Base-by-base conservation (phyloP, 106 monocot species). In the Dendrobium huoshanense region DNA sequence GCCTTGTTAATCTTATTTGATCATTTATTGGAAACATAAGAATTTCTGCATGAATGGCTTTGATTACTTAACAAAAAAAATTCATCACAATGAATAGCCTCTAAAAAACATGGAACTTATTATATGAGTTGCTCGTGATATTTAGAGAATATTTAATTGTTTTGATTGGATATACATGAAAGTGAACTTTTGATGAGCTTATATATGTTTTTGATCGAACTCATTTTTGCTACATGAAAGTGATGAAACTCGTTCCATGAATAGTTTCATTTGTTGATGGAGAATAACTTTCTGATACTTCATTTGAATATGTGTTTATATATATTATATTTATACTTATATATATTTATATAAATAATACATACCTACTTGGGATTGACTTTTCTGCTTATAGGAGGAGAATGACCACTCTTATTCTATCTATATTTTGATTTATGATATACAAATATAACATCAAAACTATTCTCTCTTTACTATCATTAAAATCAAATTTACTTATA, bases 201-300 rank as follows among this genome's bases (percentile, higher is more conserved):
- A 37, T 29, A 25, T 70, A 37, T 29, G 37, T 29, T 70, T 70
- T 61, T 61, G 4, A 61, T n/a, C 0, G 1, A 70, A 1, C 70
- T 37, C 33, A 37, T 70, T 29, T 61, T 33, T 70, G 5, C 31
- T 15, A 33, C 37, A 37, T 33, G 33, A 33, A 70, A 70, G 1
- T 37, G 33, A 37, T 15, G 33, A 37, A 70, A 37, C 13, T n/a
- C 16, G 15, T 37, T 70, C 70, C 15, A 33, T 68, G 11, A 68
- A 70, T 16, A 33, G 11, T 13, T 70, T 70, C 70, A 70, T 37
- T 37, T 70, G 70, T 70, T 70, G 70, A 70, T 25, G 67, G 67
- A 67, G 7, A 8, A 25, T 67, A 67, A 9, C 4, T 67, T 67
- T 19, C 1, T 64, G 20, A 19, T 37, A 37, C 37, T 64, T 67